A percentile compares a stretch with the other conserved stretches of the same genome.
These are phyloP conservation scores for Triticum aestivum DNA, from an alignment of 176 grass and related monocot genomes.

Conservation along the genomic window IWGSC_CS_RefSeq_v2.1 NC_057814.1:525129337-525129836, in stretches of 20 bases:
- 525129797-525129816: too few species aligned
- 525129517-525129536: conserved; percentile 20
- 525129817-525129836: too few species aligned
- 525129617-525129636: conserved; percentile 19
- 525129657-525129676: too few species aligned
- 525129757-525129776: too few species aligned
- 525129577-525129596: conserved; percentile 22
- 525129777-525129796: too few species aligned
- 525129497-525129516: conserved; percentile 37
- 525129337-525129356: conserved; percentile 26
- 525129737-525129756: fast-evolving
- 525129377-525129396: neutral
- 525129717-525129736: too few species aligned
- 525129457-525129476: conserved; percentile 48
- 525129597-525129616: conserved; percentile 24
- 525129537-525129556: neutral
- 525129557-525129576: neutral
- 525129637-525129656: too few species aligned
- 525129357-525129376: neutral
- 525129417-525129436: neutral
- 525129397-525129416: conserved; percentile 29
- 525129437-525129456: conserved; percentile 39
- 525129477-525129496: conserved; percentile 40
- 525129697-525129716: too few species aligned
- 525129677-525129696: too few species aligned